phyloP scores from a whole-genome alignment of 495 filamentous ascomycete genomes.

The Extremus antarcticus region DNA sequence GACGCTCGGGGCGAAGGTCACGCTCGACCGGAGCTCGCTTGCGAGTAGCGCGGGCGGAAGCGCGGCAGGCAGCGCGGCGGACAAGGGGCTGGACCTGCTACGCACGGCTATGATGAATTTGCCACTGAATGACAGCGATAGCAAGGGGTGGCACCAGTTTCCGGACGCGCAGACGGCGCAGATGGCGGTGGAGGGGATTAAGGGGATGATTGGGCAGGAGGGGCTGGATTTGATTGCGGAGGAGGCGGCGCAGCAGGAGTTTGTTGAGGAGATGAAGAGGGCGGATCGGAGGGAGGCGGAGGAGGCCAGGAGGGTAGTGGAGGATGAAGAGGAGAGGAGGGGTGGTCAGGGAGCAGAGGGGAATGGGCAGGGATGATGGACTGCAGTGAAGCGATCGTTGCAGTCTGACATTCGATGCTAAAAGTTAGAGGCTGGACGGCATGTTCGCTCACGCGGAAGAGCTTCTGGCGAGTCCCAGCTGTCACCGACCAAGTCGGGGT shows the following conservation, averaged over 20 bases:
- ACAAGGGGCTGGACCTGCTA: constrained; percentile 24
- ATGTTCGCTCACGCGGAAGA: too few relatives aligned
- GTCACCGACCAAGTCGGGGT: too few relatives aligned
- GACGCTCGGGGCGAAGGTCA: too few relatives aligned
- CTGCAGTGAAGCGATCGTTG: too few relatives aligned
- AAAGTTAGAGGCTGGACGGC: too few relatives aligned
- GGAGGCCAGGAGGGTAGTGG: not conserved
- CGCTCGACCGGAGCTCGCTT: too few relatives aligned
- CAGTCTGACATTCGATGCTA: too few relatives aligned
- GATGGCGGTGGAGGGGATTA: constrained; percentile 25
- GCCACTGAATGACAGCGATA: too few relatives aligned
- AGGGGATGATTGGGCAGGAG: constrained; percentile 26
- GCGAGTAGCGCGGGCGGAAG: not conserved
- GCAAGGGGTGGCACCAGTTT: too few relatives aligned
- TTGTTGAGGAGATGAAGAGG: constrained; percentile 25
- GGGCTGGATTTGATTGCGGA: constrained; percentile 20
- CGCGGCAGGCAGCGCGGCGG: constrained; percentile 16
- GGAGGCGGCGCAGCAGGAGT: constrained; percentile 21
- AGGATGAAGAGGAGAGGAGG: not conserved
- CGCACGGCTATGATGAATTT: constrained; percentile 28
- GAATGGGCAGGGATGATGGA: too few relatives aligned
- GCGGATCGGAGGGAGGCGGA: constrained; percentile 21
- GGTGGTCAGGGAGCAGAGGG: too few relatives aligned
- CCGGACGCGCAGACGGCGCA: constrained; percentile 16
- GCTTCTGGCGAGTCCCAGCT: too few relatives aligned